phyloP scores from a whole-genome alignment of 1,284 basidiomycete species.

The Puccinia triticina region DNA sequence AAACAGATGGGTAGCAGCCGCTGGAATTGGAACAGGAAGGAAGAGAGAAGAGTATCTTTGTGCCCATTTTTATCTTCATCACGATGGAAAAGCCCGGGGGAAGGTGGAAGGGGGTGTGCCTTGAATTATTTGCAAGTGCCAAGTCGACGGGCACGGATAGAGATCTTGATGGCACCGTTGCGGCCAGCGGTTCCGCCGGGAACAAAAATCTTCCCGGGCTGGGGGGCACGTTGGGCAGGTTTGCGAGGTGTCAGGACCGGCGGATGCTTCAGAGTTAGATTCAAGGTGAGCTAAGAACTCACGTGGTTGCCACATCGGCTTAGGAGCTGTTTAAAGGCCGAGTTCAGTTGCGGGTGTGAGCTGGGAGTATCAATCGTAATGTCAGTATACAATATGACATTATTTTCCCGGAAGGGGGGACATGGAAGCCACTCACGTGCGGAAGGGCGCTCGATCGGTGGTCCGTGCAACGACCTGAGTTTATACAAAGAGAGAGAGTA shows the following conservation, averaged over 20 bases:
- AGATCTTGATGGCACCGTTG: not conserved
- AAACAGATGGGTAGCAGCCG: too few species aligned
- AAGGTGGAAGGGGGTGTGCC: too few species aligned
- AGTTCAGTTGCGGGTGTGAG: not conserved
- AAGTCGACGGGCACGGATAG: not conserved
- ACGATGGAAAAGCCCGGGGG: too few species aligned
- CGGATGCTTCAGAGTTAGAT: not conserved
- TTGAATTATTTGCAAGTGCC: not conserved
- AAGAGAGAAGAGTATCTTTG: too few species aligned
- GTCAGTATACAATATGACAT: not conserved
- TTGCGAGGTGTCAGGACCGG: not conserved
- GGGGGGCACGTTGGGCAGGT: not conserved
- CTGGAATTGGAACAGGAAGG: too few species aligned
- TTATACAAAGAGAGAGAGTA: not conserved
- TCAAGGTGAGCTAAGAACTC: not conserved
- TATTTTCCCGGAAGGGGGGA: not conserved
- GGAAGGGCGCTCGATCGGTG: not conserved
- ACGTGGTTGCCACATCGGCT: not conserved
- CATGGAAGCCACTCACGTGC: not conserved
- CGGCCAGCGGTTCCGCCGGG: not conserved
- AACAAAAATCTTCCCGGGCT: not conserved
- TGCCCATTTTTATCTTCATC: too few species aligned
- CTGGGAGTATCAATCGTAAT: not conserved
- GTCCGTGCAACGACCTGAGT: not conserved
- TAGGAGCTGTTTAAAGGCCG: not conserved